phyloP scores from a whole-genome alignment of 805 yeast species.

The Saturnispora kantuleensis region DNA sequence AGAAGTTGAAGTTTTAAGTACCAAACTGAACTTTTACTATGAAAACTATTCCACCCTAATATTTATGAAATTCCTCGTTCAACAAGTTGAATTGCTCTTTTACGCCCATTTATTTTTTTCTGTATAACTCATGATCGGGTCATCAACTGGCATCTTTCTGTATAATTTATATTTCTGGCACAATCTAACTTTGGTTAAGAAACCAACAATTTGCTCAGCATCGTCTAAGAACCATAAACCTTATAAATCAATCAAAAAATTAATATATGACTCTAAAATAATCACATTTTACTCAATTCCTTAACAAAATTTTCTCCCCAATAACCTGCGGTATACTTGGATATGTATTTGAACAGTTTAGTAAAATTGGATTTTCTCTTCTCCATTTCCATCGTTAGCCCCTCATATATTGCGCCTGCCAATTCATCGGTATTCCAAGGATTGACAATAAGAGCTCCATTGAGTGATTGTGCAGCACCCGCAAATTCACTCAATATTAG shows the following conservation, averaged over 20 bases:
- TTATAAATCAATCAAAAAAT: too few species aligned
- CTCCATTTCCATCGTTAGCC: constrained; percentile 76
- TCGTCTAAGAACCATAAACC: not conserved
- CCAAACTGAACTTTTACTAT: not conserved
- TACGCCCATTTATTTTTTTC: not conserved
- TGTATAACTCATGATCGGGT: constrained; percentile 14
- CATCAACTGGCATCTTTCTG: constrained; percentile 19
- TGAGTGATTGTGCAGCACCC: constrained; percentile 97
- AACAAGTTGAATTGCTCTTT: constrained; percentile 6
- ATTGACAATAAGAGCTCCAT: constrained; percentile 88
- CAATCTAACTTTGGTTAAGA: not conserved
- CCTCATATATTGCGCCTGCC: constrained; percentile 75
- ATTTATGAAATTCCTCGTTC: constrained; percentile 7
- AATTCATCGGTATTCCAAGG: constrained; percentile 98
- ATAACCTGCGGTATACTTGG: constrained; percentile 87
- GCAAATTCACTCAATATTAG: constrained; percentile 89
- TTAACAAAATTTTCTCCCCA: constrained; percentile 97
- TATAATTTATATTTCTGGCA: not conserved
- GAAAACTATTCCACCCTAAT: not conserved
- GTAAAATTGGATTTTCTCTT: constrained; percentile 71
- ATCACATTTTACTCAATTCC: constrained; percentile 40
- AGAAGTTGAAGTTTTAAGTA: constrained; percentile 51
- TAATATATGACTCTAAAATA: too few species aligned
- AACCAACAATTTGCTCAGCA: not conserved
- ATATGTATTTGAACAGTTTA: constrained; percentile 76